Percentiles rank a stretch among this genome's conserved stretches.
phyloP scores from a whole-genome alignment of 2,329 filamentous ascomycete species.

The Aaosphaeria pasadenensis region DNA sequence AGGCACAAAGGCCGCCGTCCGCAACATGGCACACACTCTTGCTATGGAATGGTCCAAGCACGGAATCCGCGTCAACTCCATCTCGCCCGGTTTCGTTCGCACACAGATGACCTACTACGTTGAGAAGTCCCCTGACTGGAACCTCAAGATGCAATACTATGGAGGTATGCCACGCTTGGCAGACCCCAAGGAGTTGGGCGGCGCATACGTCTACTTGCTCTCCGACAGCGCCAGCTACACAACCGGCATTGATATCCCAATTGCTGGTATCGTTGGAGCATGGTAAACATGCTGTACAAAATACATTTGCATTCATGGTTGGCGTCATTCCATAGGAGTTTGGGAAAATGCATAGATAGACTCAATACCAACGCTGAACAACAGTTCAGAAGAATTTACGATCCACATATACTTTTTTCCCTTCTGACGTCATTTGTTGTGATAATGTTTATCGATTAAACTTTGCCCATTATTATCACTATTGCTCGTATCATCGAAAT shows the following conservation, averaged over 20 bases:
- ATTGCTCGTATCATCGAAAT: too few species aligned
- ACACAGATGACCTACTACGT: slow-evolving; percentile 58
- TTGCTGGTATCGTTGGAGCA: slow-evolving; percentile 48
- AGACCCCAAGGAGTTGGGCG: slow-evolving; percentile 50
- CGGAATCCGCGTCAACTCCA: slow-evolving; percentile 78
- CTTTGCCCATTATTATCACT: too few species aligned
- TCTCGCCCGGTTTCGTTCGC: slow-evolving; percentile 85
- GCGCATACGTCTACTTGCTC: slow-evolving; percentile 49
- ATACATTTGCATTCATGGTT: too few species aligned
- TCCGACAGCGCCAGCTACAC: slow-evolving; percentile 49
- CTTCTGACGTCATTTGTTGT: too few species aligned
- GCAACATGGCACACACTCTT: slow-evolving; percentile 53
- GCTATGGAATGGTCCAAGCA: slow-evolving; percentile 83
- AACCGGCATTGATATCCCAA: slow-evolving; percentile 49
- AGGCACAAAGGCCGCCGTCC: slow-evolving; percentile 42
- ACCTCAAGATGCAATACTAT: slow-evolving; percentile 54
- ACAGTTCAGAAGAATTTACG: too few species aligned
- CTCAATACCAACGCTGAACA: neutral
- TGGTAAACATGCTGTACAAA: slow-evolving; percentile 22
- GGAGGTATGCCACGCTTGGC: slow-evolving; percentile 53
- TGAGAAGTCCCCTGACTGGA: slow-evolving; percentile 49
- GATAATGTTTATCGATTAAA: too few species aligned
- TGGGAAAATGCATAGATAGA: too few species aligned
- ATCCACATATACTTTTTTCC: too few species aligned
- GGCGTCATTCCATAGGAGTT: too few species aligned